These are phyloP conservation scores for Ophiostoma ips DNA, from an alignment of 2,329 filamentous ascomycete species.

Conservation along the genomic window DNA sequence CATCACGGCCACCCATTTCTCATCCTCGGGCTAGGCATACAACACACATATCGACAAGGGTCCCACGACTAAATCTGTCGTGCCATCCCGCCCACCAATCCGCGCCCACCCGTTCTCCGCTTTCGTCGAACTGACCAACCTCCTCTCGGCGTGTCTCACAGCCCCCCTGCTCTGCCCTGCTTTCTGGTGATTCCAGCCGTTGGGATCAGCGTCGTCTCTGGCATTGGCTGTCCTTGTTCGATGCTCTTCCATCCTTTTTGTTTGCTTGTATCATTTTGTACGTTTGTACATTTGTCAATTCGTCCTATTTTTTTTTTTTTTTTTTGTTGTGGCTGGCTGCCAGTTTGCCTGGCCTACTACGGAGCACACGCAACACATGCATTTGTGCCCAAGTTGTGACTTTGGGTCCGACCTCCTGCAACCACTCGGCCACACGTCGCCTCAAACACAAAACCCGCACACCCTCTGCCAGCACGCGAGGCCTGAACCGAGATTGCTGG, in stretches of 20 bases:
- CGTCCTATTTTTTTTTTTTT: no score
- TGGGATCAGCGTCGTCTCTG: background rate
- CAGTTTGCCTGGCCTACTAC: background rate
- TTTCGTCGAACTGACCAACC: background rate
- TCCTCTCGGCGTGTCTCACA: background rate
- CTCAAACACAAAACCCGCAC: background rate
- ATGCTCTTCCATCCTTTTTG: no score
- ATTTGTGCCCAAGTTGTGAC: slow-evolving; percentile 7
- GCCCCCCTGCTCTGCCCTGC: background rate
- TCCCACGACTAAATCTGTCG: background rate
- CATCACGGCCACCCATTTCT: background rate
- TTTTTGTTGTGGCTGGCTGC: background rate
- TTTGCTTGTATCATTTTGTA: background rate
- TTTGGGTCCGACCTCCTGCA: background rate
- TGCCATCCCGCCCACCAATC: background rate
- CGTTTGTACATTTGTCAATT: background rate
- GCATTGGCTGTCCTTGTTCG: background rate
- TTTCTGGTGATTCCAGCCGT: background rate
- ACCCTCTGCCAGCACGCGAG: no score
- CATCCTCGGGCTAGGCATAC: background rate
- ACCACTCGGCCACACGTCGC: background rate
- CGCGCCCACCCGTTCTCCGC: background rate
- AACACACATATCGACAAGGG: background rate
- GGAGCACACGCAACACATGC: slow-evolving; percentile 1
- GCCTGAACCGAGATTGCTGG: no score